Base-by-base conservation (phyloP, 805 yeast species). In the Spathaspora passalidarum region DNA sequence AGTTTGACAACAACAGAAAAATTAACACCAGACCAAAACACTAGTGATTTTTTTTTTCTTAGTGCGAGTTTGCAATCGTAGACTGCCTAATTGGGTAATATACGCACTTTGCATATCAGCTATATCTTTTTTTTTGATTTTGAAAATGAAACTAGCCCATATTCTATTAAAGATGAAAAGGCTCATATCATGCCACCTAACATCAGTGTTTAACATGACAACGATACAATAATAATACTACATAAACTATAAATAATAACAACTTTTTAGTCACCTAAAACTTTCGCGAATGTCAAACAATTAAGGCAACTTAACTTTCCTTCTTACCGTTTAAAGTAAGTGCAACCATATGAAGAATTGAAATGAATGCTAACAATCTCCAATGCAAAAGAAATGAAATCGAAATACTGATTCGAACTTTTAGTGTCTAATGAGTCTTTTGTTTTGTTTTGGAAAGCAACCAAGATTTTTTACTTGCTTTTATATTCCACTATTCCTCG, bases 401-500 rank as follows among this genome's bases (percentile, higher is more conserved):
- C 29, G 13, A 25, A 4, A 11, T 25, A n/a, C n/a, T n/a, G n/a
- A 25, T 25, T 25, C 34, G 14, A 29, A 11, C 16, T 29, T 29
- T 29, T 29, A 29, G 16, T 3, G 34, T 29, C 34, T 29, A 29
- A 10, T 8, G 34, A 6, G 6, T 11, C 16, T 29, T 29, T 13
- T 29, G 3, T 29, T 10, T 14, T 3, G 8, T 26, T 26, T 26
- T 26, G n/a, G n/a, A 11, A 7, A 29, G 5, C 3, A 13, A n/a
- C n/a, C n/a, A n/a, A n/a, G n/a, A n/a, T n/a, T n/a, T n/a, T n/a
- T 38, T 18, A 25, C 44, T 37, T 22, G 43, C 60, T 57, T 48
- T 54, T 62, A 51, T 70, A 69, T 55, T 81, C 85, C 16, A 82
- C 83, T 19, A 82, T 79, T 1, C 86, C 88, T 47, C 87, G 68